Evolutionary conservation across 2,329 filamentous ascomycete species (phyloP).

Genomic region (Penicillium sp.): DNA sequence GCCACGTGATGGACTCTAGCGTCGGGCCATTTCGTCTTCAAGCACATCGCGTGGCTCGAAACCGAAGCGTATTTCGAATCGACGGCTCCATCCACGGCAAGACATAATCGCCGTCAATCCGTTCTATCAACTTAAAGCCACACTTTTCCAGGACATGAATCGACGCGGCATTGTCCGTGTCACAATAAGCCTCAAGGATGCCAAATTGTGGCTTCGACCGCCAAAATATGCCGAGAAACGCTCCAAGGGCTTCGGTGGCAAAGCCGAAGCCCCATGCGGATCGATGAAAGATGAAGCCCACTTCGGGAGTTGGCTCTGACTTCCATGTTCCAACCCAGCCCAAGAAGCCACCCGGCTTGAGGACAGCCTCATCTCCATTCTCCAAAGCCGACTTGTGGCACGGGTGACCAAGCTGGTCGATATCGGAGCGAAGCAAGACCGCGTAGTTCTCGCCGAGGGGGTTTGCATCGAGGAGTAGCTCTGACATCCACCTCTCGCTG

Average conservation of each 20-base stretch:
- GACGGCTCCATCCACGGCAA: constrained; percentile 9
- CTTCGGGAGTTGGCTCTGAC: constrained; percentile 6
- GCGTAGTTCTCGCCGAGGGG: constrained; percentile 13
- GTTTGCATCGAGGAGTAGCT: constrained; percentile 2
- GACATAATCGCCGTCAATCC: constrained; percentile 2
- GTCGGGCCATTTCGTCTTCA: too few relatives aligned
- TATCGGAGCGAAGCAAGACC: constrained; percentile 7
- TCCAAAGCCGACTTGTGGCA: background rate
- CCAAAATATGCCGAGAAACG: constrained; percentile 9
- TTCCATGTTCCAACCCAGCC: constrained; percentile 12
- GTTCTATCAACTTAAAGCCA: constrained; percentile 7
- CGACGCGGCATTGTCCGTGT: constrained; percentile 8
- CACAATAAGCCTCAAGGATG: constrained; percentile 4
- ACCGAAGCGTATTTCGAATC: constrained; percentile 5
- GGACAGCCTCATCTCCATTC: background rate
- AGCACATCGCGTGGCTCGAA: background rate
- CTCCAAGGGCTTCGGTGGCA: constrained; percentile 13
- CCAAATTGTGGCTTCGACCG: background rate
- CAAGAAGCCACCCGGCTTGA: constrained; percentile 6
- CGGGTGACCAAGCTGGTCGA: background rate
- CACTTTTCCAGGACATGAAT: constrained; percentile 4
- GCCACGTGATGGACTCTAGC: too few relatives aligned
- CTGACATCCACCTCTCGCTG: constrained; percentile 13
- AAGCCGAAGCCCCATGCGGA: constrained; percentile 13
- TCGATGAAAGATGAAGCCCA: constrained; percentile 14